Percentiles rank a stretch among this genome's conserved stretches.
Evolutionary conservation across 768 basidiomycete species (phyloP).

Genomic region (Suillus sp.): DNA sequence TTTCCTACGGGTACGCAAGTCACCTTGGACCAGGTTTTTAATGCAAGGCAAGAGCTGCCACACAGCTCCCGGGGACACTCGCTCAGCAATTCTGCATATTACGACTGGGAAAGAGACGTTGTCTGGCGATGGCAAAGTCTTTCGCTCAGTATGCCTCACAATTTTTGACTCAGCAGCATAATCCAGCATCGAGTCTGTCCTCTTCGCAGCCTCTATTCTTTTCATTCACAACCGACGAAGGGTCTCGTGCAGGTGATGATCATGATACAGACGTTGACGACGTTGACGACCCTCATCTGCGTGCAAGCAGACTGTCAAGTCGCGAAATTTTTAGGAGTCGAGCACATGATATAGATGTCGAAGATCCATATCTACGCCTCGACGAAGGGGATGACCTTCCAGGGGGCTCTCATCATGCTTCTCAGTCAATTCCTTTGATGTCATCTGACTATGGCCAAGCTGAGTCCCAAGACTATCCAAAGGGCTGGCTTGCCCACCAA

Average conservation of each 20-base stretch:
- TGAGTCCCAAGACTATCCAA: slow-evolving; percentile 45
- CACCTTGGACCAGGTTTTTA: slow-evolving; percentile 5
- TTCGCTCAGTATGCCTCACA: slow-evolving; percentile 85
- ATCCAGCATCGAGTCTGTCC: slow-evolving; percentile 53
- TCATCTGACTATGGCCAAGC: slow-evolving; percentile 35
- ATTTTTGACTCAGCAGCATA: slow-evolving; percentile 66
- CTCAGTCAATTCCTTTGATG: slow-evolving; percentile 41
- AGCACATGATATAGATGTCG: slow-evolving; percentile 50
- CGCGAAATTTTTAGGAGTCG: slow-evolving; percentile 32
- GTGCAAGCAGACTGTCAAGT: slow-evolving; percentile 40
- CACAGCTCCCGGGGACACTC: slow-evolving; percentile 2
- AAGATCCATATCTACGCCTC: slow-evolving; percentile 77
- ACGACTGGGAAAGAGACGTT: slow-evolving; percentile 1
- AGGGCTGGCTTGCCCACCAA: slow-evolving; percentile 75
- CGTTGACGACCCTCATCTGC: slow-evolving; percentile 75
- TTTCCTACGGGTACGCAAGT: slow-evolving; percentile 5
- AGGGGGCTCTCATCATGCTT: slow-evolving; percentile 38
- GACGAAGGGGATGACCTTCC: slow-evolving; percentile 65
- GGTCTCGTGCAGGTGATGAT: slow-evolving; percentile 50
- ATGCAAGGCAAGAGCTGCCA: not conserved
- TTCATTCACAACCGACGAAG: slow-evolving; percentile 81
- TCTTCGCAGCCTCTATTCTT: slow-evolving; percentile 83
- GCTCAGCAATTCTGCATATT: slow-evolving; percentile 2
- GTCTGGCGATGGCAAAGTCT: slow-evolving; percentile 56
- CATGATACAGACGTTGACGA: slow-evolving; percentile 63